Base-by-base conservation (phyloP, 148 eudicot genomes). In the Nyssa sinensis region DNA sequence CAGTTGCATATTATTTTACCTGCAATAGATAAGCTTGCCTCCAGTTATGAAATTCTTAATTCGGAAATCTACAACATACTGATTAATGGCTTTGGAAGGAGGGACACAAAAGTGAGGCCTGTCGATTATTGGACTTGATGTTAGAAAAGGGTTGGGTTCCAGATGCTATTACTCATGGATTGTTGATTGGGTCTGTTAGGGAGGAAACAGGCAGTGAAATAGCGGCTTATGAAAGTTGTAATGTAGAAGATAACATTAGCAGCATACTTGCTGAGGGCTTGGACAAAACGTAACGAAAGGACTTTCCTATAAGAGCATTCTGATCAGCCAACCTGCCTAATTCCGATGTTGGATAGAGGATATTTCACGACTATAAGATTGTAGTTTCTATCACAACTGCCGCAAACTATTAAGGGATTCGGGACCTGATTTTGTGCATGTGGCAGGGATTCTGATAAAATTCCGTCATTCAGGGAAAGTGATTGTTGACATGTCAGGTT, bases 91-190 rank as follows among this genome's bases (percentile, higher is more conserved):
- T 78, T 86, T 84, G 81, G 85, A 81, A 70, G 64, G 87, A 83
- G 79, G 85, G 87, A 65, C 71, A 75, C 74, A 81, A 44, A 79
- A 74, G 35, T 16, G 81, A 71, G 70, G 85, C 87, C 3, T 19
- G 69, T 64, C 76, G 37, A 7, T 70, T 86, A 17, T 71, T 86
- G 71, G 89, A 86, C 64, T 19, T 70, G 64, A 86, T 86, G 87
- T 75, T 86, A 81, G 89, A 79, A 34, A 83, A 74, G 69, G 89
- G 89, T 64, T 81, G 83, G 87, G 81, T 86, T 67, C 89, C 89
- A 4, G 81, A 81, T 74, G 76, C 85, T 57, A 35, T 77, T 60
- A 83, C 87, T 60, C 89, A 86, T 74, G 73, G 66, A 27, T 63
- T 81, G 73, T 67, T 86, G 30, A 79, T 83, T 66, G 74, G 86